Conservation (phyloP, 2,329 filamentous ascomycete species). For the Stagonosporopsis vannaccii region DNA sequence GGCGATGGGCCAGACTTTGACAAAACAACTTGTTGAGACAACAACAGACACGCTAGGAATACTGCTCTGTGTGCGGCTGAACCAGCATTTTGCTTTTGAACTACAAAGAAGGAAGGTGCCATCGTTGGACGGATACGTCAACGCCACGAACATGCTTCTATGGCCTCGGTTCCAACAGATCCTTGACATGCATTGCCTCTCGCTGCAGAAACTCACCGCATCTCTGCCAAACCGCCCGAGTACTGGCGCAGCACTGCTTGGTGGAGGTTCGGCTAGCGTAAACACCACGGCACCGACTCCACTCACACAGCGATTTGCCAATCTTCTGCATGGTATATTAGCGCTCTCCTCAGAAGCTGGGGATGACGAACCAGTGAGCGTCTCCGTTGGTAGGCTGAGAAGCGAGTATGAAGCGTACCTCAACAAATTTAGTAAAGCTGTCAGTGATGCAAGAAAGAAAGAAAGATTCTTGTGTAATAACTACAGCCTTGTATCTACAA, state of each 20-base stretch:
- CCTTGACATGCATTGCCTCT: slow-evolving; percentile 93
- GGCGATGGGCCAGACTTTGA: slow-evolving; percentile 77
- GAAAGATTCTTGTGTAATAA: slow-evolving; percentile 95
- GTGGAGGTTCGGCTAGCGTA: slow-evolving; percentile 55
- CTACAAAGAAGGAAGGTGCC: slow-evolving; percentile 91
- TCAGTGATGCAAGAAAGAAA: slow-evolving; percentile 79
- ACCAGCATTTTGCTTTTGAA: slow-evolving; percentile 93
- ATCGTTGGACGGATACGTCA: slow-evolving; percentile 88
- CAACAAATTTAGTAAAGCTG: slow-evolving; percentile 75
- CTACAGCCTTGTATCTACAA: slow-evolving; percentile 91
- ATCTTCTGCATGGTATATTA: slow-evolving; percentile 86
- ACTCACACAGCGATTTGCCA: slow-evolving; percentile 92
- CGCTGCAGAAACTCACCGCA: slow-evolving; percentile 68
- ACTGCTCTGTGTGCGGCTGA: slow-evolving; percentile 88
- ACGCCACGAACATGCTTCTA: slow-evolving; percentile 92
- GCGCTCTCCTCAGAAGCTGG: slow-evolving; percentile 86
- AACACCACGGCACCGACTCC: slow-evolving; percentile 84
- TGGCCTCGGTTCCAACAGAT: slow-evolving; percentile 96
- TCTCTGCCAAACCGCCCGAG: slow-evolving; percentile 49
- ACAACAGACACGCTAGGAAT: slow-evolving; percentile 86
- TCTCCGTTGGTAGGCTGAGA: slow-evolving; percentile 78
- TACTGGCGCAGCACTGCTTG: slow-evolving; percentile 44
- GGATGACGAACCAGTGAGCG: slow-evolving; percentile 90
- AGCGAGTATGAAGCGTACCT: slow-evolving; percentile 86
- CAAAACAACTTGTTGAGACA: slow-evolving; percentile 76